phyloP scores from a whole-genome alignment of 75 land plant genomes.

The Selaginella moellendorffii region DNA sequence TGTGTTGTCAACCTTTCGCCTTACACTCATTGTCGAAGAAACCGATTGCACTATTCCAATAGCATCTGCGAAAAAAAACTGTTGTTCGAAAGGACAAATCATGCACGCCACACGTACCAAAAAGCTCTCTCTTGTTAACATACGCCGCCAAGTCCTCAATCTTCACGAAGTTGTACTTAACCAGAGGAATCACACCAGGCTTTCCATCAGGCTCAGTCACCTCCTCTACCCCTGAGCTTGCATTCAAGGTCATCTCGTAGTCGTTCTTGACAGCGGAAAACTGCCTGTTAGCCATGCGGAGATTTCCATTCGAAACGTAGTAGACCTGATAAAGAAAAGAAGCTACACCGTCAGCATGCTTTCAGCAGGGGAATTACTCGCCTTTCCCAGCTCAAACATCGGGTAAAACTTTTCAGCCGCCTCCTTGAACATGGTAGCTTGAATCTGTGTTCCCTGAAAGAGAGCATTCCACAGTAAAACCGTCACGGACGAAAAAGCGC shows the following conservation, averaged over 20 bases:
- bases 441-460: constrained; percentile 96
- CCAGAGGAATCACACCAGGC: constrained; percentile 39
- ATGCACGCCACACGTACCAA: constrained; percentile 35
- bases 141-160: constrained; percentile 65
- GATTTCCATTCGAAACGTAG: constrained; percentile 69
- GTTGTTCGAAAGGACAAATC: not conserved
- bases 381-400: constrained; percentile 76
- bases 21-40: constrained; percentile 43
- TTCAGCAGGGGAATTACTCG: not conserved
- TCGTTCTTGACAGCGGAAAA: constrained; percentile 78
- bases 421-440: constrained; percentile 93
- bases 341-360: not conserved
- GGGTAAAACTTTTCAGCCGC: constrained; percentile 75
- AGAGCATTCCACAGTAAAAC: not conserved
- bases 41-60: constrained; percentile 82
- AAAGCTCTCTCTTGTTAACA: constrained; percentile 68
- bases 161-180: constrained; percentile 53
- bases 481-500: not conserved
- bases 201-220: constrained; percentile 34
- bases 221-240: constrained; percentile 71
- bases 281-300: constrained; percentile 80
- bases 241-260: constrained; percentile 90
- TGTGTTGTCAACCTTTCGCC: constrained; percentile 72
- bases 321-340: constrained; percentile 28
- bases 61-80: constrained; percentile 36